Evolutionary conservation across 1,284 basidiomycete genomes (phyloP), one percentile per base, ranked within the genome.

Genomic region (Cutaneotrichosporon sp.): DNA sequence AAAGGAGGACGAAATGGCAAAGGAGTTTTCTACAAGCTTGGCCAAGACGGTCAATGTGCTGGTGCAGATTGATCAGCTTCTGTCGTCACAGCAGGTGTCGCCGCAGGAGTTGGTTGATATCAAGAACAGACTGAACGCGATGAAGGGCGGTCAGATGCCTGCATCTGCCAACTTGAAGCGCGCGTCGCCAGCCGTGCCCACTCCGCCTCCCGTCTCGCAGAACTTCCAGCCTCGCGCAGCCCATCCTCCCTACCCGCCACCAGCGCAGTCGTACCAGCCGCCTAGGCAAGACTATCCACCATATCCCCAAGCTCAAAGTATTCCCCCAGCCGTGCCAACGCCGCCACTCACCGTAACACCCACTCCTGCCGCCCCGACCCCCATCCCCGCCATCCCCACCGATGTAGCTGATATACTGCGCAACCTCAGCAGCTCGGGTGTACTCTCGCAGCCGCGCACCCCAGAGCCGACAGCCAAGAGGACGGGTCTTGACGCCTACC

Each of bases 401-500:
- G 64, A 74, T 49, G 64, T 74, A 15, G 63, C 64, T 43, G 63
- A 68, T 49, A 68, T 74, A 7, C 59, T 72, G n/a, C 62, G 63
- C 30, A 70, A 65, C 42, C 62, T 74, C 40, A 67, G 62, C 52
- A 59, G 55, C 42, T 62, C 67, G 0, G 70, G 69, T 22, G 41
- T 62, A n/a, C 46, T 62, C 52, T 60, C 77, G 51, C 81, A 82
- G 34, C 80, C 84, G 1, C 70, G 79, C 51, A 71, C 72, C 13
- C 72, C 73, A 4, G 74, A 79, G 5, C 76, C 77, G 4, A 72
- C 68, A 10, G 77, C 77, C 7, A 46, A 56, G 3, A 54, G 77
- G 60, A 68, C 78, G 26, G 79, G 75, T 35, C 72, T 80, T 56
- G 83, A 84, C 36, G 78, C 79, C 17, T 93, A 96, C 70, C 81